A percentile compares a stretch with the other conserved stretches of the same genome.
Conservation (phyloP, 176 grass and related monocot genomes). For the Aegilops bicornis region DNA sequence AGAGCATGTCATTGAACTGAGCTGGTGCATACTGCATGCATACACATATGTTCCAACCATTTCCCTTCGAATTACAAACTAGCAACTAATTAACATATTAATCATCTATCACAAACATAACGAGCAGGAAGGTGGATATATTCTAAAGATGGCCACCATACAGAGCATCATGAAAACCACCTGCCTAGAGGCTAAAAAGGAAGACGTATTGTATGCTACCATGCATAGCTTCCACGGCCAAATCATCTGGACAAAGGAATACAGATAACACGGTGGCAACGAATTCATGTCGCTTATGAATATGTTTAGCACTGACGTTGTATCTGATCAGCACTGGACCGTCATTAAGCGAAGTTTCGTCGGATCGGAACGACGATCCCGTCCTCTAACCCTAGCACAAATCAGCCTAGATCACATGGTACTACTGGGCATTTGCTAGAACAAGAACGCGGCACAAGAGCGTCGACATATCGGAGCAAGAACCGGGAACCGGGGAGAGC, state of each 20-base stretch:
- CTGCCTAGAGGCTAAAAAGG: not conserved
- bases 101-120: not conserved
- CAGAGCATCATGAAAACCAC: too few relatives aligned
- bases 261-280: constrained; percentile 14
- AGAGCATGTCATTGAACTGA: not conserved
- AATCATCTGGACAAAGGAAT: not conserved
- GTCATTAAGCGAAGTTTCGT: constrained; percentile 35
- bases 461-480: not conserved
- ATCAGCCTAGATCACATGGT: not conserved
- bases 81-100: not conserved
- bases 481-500: not conserved
- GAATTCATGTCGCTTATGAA: constrained; percentile 44
- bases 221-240: constrained; percentile 16
- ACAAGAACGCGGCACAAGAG: not conserved
- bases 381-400: not conserved
- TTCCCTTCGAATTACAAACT: not conserved
- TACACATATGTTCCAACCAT: not conserved
- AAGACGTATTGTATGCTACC: constrained; percentile 25
- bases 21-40: not conserved
- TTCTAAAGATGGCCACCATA: too few relatives aligned
- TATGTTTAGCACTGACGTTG: constrained; percentile 52
- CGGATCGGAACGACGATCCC: not conserved
- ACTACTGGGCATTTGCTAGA: not conserved
- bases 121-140: too few relatives aligned
- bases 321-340: constrained; percentile 54